Evolutionary conservation across 2,329 filamentous ascomycete genomes (phyloP).

Genomic region (Pseudogymnoascus sp.): DNA sequence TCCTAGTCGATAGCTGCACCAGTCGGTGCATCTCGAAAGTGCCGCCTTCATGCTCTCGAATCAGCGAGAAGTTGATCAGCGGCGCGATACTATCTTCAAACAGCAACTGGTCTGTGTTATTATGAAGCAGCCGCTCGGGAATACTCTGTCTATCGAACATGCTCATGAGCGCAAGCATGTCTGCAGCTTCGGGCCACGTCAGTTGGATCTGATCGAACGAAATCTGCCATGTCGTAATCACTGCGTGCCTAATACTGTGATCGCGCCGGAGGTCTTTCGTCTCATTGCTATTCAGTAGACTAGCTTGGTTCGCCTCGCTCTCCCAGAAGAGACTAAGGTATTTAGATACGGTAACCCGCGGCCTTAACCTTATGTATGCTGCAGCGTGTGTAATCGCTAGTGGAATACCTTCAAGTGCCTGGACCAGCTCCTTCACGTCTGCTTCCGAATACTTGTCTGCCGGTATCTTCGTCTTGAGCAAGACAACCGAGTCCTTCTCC

Average conservation of each 20-base stretch:
- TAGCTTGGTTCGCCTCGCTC: neutral
- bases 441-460: neutral
- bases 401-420: constrained; percentile 9
- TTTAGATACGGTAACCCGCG: neutral
- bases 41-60: no score
- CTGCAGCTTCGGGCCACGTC: neutral
- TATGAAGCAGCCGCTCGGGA: no score
- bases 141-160: no score
- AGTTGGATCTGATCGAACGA: constrained; percentile 10
- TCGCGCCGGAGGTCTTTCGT: neutral
- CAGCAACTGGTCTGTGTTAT: no score
- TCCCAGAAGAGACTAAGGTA: neutral
- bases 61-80: no score
- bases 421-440: neutral
- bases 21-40: no score
- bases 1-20: no score
- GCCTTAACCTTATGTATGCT: neutral
- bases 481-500: no score
- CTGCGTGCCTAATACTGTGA: neutral
- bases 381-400: neutral
- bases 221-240: constrained; percentile 1
- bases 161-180: no score
- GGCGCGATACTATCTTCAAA: no score
- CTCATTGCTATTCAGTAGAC: neutral
- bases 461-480: neutral